Evolutionary conservation across 768 basidiomycete genomes (phyloP), one percentile per base, ranked within the genome.

Genomic region (Lenzites betulinus): DNA sequence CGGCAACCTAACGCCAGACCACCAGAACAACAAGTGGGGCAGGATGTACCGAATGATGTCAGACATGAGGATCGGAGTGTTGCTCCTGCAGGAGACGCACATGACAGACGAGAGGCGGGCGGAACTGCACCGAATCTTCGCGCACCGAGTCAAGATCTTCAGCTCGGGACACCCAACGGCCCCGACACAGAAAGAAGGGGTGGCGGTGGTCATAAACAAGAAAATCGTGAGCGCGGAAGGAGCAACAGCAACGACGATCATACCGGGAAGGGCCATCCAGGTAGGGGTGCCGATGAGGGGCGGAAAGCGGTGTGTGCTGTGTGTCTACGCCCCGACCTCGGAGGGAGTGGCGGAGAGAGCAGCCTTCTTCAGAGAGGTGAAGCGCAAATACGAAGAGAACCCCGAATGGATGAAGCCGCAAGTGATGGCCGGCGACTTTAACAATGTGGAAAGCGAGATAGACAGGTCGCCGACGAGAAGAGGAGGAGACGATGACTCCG

Each of bases 41-140:
- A n/a, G n/a, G n/a, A n/a, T 63, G 6, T 51, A 63, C 25, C 28
- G 48, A 13, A 41, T 63, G 22, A 59, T 63, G 51, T 3, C 36
- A 7, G 57, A 59, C 1, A n/a, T 44, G 7, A 38, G 39, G 11
- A 50, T 63, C 1, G 62, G 35, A 8, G 8, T 63, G 0, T 16
- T 63, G 1, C 42, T 57, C 16, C 22, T 63, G 2, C 62, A 63
- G 48, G 62, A 63, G 25, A 59, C 62, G 16, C 62, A 63, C 38
- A 51, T 63, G 0, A 59, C 57, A 0, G 26, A 26, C 1, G 13
- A 51, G 12, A 23, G 54, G 0, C 28, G 41, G 1, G 46, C 52
- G 4, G 46, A 42, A 7, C 18, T 63, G 2, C 46, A 63, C 2
- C 28, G 44, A 4, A 51, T 54, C 26, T 58, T 33, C n/a, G 51